A percentile compares a stretch with the other conserved stretches of the same genome.
phyloP scores from a whole-genome alignment of 176 grass and related monocot species.

The Aegilops tauschii region DNA sequence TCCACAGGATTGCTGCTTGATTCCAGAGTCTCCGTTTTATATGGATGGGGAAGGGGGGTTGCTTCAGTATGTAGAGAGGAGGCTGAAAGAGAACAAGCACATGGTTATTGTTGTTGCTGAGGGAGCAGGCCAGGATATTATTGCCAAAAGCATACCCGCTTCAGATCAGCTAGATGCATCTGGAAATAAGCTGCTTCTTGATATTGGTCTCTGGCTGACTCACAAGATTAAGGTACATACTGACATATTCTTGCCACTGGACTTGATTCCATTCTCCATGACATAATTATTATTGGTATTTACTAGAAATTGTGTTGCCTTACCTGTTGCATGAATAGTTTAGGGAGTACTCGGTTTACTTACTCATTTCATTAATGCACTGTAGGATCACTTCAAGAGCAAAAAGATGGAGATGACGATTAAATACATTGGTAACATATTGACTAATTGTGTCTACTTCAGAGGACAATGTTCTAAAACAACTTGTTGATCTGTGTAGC shows the following conservation, averaged over 20 bases:
- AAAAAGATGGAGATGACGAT: conserved; percentile 83
- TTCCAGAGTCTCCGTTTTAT: conserved; percentile 97
- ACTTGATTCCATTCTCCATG: background rate
- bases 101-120: conserved; percentile 98
- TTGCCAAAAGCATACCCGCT: conserved; percentile 60
- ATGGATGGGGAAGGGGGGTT: conserved; percentile 93
- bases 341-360: background rate
- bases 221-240: conserved; percentile 76
- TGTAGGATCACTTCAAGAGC: conserved; percentile 52
- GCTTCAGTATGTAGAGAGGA: conserved; percentile 75
- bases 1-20: conserved; percentile 85
- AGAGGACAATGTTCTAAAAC: background rate
- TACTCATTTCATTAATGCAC: background rate
- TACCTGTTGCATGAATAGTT: conserved; percentile 11
- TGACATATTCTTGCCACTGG: background rate
- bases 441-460: background rate
- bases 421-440: conserved; percentile 85
- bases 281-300: conserved; percentile 1
- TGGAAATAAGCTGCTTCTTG: conserved; percentile 85
- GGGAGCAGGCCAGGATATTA: conserved; percentile 93
- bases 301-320: background rate
- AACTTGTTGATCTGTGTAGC: background rate
- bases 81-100: conserved; percentile 87
- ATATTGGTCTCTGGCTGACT: conserved; percentile 93
- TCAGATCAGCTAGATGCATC: conserved; percentile 72